Conservation (phyloP, 2,329 filamentous ascomycete species). For the Xylaria sp. region DNA sequence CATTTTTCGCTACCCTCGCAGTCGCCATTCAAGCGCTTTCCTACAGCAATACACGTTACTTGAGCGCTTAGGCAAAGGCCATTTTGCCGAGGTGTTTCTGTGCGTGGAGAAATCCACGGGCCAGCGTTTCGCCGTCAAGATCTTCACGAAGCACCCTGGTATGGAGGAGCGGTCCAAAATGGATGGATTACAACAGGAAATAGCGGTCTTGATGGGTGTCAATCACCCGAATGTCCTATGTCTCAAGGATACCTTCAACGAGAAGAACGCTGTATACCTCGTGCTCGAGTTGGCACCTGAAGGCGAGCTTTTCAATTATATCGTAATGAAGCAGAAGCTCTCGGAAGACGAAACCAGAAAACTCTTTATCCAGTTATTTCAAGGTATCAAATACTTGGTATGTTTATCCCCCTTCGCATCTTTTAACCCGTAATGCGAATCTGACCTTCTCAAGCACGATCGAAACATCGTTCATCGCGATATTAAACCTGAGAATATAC, state of each 20-base stretch:
- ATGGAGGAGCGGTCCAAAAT: constrained; percentile 82
- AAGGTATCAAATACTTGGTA: constrained; percentile 94
- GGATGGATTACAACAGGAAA: constrained; percentile 90
- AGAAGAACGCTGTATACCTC: constrained; percentile 87
- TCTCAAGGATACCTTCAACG: constrained; percentile 93
- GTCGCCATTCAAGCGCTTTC: constrained; percentile 76
- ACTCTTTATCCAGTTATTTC: constrained; percentile 88
- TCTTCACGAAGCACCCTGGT: constrained; percentile 86
- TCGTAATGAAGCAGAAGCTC: constrained; percentile 88
- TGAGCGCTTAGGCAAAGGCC: constrained; percentile 88
- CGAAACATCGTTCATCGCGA: constrained; percentile 97
- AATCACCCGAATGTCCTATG: constrained; percentile 93
- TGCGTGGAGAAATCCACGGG: constrained; percentile 87
- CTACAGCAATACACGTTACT: constrained; percentile 83
- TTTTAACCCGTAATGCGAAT: constrained; percentile 1
- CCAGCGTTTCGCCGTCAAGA: constrained; percentile 86
- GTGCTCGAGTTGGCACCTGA: constrained; percentile 89
- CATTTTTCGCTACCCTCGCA: constrained; percentile 87
- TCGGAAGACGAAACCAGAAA: constrained; percentile 83
- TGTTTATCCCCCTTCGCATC: constrained; percentile 46
- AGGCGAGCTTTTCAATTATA: constrained; percentile 95
- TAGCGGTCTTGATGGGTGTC: constrained; percentile 95
- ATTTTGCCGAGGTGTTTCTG: constrained; percentile 92
- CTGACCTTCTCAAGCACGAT: constrained; percentile 71
- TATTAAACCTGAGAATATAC: constrained; percentile 96